These are phyloP conservation scores for Coprinopsis cinerea DNA, from an alignment of 768 basidiomycete genomes.

Conservation along the genomic window DNA sequence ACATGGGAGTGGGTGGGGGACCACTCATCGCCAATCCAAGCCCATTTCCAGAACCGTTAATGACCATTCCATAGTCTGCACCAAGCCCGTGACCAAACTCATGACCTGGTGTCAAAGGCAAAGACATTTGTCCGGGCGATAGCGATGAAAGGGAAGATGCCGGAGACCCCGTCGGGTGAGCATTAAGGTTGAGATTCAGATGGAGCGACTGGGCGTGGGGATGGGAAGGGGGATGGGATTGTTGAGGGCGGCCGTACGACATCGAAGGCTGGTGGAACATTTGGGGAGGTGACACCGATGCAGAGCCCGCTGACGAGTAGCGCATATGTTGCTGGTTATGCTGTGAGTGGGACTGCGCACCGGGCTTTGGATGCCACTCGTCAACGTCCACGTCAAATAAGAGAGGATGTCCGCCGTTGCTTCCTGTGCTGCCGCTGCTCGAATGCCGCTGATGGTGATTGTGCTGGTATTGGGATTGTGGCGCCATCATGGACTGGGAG, in stretches of 20 bases:
- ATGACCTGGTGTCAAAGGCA: slow-evolving; percentile 6
- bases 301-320: slow-evolving; percentile 10
- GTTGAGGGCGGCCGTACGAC: neutral
- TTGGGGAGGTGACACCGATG: slow-evolving; percentile 5
- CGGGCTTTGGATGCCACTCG: slow-evolving; percentile 19
- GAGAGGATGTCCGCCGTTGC: slow-evolving; percentile 1
- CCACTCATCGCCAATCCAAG: slow-evolving; percentile 1
- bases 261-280: neutral
- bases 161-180: neutral
- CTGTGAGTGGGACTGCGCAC: neutral
- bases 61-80: neutral
- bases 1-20: neutral
- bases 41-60: neutral
- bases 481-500: slow-evolving; percentile 13
- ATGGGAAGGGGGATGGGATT: neutral
- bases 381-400: slow-evolving; percentile 23
- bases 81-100: neutral
- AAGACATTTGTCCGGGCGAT: slow-evolving; percentile 5
- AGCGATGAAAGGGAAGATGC: slow-evolving; percentile 6
- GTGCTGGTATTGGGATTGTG: slow-evolving; percentile 2
- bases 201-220: neutral
- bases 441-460: slow-evolving; percentile 9
- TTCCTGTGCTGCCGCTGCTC: slow-evolving; percentile 2
- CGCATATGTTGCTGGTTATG: neutral
- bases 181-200: slow-evolving; percentile 3